Conservation (phyloP, 495 filamentous ascomycete genomes). For the Annulohypoxylon maeteangense region DNA sequence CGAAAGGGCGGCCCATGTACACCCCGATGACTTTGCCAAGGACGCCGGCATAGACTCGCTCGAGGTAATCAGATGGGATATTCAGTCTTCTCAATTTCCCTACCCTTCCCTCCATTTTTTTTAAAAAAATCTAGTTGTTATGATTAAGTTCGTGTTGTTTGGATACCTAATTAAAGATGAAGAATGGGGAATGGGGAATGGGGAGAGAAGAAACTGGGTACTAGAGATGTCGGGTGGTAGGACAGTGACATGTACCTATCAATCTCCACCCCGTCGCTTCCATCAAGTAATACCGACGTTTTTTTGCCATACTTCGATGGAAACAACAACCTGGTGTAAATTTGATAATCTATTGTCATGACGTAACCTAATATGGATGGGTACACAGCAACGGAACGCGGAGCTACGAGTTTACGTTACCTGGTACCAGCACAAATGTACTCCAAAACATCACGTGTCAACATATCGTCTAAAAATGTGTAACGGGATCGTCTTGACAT, state of each 20-base stretch:
- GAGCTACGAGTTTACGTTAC: neutral
- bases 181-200: neutral
- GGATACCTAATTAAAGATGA: neutral
- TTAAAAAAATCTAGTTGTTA: neutral
- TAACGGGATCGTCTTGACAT: neutral
- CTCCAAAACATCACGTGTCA: neutral
- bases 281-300: neutral
- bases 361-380: neutral
- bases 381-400: neutral
- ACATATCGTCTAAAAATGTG: neutral
- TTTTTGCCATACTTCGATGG: neutral
- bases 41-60: conserved; percentile 49
- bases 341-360: neutral
- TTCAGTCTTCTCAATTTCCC: neutral
- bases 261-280: neutral
- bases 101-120: neutral
- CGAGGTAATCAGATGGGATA: conserved; percentile 44
- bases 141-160: neutral
- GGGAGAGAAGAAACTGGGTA: neutral
- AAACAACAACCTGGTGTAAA: neutral
- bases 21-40: conserved; percentile 51
- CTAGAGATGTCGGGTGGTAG: too few species aligned
- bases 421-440: too few species aligned
- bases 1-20: conserved; percentile 49
- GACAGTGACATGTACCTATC: neutral